phyloP scores from a whole-genome alignment of 2,329 filamentous ascomycete genomes.

The Setomelanomma holmii region DNA sequence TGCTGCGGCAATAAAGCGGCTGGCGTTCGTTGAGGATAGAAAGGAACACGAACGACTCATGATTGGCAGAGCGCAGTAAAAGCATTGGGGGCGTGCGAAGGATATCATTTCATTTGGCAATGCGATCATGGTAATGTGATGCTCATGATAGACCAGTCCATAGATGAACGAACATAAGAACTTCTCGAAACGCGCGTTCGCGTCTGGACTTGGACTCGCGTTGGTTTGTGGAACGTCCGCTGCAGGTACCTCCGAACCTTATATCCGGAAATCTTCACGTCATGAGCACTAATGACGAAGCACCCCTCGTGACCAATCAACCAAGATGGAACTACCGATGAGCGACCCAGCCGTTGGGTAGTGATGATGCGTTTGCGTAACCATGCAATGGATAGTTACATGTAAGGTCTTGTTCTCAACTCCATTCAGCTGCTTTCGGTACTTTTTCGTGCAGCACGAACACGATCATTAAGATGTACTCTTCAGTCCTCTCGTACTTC shows the following conservation, averaged over 20 bases:
- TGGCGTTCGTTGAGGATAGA: too few species aligned
- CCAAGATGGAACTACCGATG: not conserved
- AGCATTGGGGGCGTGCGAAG: constrained; percentile 12
- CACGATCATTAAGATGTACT: not conserved
- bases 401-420: not conserved
- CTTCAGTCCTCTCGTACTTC: not conserved
- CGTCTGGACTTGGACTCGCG: too few species aligned
- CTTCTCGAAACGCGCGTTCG: not conserved
- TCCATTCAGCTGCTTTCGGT: not conserved
- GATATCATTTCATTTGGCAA: constrained; percentile 10
- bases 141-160: constrained; percentile 37
- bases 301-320: not conserved
- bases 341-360: not conserved
- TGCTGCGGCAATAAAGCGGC: too few species aligned
- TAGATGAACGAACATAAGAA: constrained; percentile 30
- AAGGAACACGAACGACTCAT: not conserved
- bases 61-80: not conserved
- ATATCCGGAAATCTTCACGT: not conserved
- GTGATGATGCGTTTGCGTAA: not conserved
- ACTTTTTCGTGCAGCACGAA: not conserved
- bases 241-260: not conserved
- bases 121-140: constrained; percentile 35
- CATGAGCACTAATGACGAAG: not conserved
- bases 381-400: not conserved
- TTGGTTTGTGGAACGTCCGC: not conserved